Evolutionary conservation across 2,329 filamentous ascomycete species (phyloP).

Genomic region (Teratosphaeria epicoccoides): DNA sequence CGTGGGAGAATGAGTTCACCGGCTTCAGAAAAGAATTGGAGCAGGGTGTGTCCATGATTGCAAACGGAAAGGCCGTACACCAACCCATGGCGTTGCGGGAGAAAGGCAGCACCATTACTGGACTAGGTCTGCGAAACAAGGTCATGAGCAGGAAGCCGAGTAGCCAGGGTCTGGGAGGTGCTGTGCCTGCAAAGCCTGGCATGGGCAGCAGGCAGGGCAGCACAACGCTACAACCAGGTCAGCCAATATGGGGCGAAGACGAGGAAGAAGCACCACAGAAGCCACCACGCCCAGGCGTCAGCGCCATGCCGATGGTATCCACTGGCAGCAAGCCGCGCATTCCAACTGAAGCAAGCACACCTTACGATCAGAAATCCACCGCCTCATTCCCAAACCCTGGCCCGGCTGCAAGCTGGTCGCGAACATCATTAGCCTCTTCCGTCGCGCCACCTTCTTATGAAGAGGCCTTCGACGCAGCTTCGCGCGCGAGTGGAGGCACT

Average conservation of each 20-base stretch:
- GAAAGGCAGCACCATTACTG: constrained; percentile 35
- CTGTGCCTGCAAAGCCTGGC: not conserved
- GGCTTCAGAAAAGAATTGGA: constrained; percentile 58
- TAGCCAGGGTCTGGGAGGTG: not conserved
- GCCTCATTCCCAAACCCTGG: constrained; percentile 7
- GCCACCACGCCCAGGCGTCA: constrained; percentile 22
- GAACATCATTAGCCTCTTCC: constrained; percentile 10
- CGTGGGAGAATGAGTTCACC: constrained; percentile 54
- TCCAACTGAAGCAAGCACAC: constrained; percentile 7
- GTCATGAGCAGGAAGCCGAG: constrained; percentile 5
- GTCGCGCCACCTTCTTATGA: constrained; percentile 7
- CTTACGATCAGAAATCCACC: constrained; percentile 15
- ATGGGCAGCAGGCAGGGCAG: not conserved
- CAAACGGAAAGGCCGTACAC: constrained; percentile 55
- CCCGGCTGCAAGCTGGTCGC: constrained; percentile 5
- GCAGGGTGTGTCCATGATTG: constrained; percentile 48
- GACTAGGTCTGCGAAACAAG: constrained; percentile 36
- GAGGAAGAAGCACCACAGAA: constrained; percentile 24
- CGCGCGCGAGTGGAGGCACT: constrained; percentile 17
- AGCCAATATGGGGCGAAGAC: constrained; percentile 12
- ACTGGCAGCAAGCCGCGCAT: constrained; percentile 17
- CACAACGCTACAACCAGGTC: not conserved
- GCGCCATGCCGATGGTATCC: constrained; percentile 10
- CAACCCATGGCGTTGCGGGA: constrained; percentile 40
- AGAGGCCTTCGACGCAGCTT: constrained; percentile 14